These are phyloP conservation scores for Sugiyamaella marilandica DNA, from an alignment of 805 yeast genomes.

Conservation along the genomic window DNA sequence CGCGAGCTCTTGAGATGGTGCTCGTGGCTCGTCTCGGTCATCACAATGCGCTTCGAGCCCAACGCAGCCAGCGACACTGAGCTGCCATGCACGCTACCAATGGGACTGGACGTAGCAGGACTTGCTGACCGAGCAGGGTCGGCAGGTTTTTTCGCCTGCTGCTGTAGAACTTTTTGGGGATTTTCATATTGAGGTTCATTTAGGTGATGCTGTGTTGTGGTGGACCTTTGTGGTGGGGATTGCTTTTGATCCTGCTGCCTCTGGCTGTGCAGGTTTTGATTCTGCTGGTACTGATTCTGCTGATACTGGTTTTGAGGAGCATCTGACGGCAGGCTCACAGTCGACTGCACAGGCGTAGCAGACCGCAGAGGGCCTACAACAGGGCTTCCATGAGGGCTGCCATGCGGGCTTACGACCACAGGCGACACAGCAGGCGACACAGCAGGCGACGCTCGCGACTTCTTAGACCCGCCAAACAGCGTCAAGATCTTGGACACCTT, in stretches of 20 bases:
- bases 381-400: slow-evolving; percentile 1
- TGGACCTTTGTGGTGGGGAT: neutral
- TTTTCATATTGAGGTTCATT: neutral
- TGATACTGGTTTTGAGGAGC: no score
- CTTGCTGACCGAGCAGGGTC: neutral
- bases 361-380: neutral
- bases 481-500: slow-evolving; percentile 1
- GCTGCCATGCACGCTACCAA: neutral
- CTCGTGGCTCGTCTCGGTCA: slow-evolving; percentile 62
- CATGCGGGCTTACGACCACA: neutral
- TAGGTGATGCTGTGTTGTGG: neutral
- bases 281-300: no score
- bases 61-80: neutral
- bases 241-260: neutral
- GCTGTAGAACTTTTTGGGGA: neutral
- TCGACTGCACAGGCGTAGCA: neutral
- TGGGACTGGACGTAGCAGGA: neutral
- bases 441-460: neutral
- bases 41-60: slow-evolving; percentile 21
- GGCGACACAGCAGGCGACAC: neutral
- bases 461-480: neutral
- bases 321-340: neutral
- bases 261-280: no score
- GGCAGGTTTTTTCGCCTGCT: neutral
- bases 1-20: slow-evolving; percentile 69